These are phyloP conservation scores for Dictyostelium brefeldianum DNA, from an alignment of 78 protist species.

Conservation along the genomic window DNA sequence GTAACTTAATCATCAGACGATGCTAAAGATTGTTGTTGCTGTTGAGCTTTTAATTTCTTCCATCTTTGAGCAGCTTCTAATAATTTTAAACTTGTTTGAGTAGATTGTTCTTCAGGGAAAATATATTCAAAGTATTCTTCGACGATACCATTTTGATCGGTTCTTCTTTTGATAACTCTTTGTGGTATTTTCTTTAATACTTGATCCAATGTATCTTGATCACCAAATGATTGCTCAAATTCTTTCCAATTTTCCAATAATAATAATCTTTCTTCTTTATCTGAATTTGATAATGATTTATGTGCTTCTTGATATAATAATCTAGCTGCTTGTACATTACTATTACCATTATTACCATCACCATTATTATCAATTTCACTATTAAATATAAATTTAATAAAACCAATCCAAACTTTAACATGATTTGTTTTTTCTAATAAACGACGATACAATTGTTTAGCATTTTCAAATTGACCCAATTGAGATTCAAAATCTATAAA, in stretches of 20 bases:
- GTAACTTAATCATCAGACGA: no score
- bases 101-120: conserved; percentile 90
- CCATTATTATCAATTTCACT: not conserved
- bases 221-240: conserved; percentile 76
- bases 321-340: conserved; percentile 23
- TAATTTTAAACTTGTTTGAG: conserved; percentile 87
- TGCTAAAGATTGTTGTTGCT: not conserved
- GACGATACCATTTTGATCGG: conserved; percentile 71
- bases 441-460: conserved; percentile 87
- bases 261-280: conserved; percentile 69
- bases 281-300: conserved; percentile 35
- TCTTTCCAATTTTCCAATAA: conserved; percentile 69
- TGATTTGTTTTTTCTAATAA: conserved; percentile 91
- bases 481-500: conserved; percentile 91
- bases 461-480: conserved; percentile 57
- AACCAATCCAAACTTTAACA: conserved; percentile 92
- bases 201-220: conserved; percentile 1
- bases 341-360: not conserved
- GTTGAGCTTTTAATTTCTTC: conserved; percentile 83
- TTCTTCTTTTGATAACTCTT: conserved; percentile 84
- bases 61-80: conserved; percentile 94
- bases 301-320: conserved; percentile 76
- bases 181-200: conserved; percentile 79
- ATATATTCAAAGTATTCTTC: conserved; percentile 95
- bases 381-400: conserved; percentile 61